Evolutionary conservation across 176 grass and related monocot species (phyloP), one percentile per base, ranked within the genome.

Genomic region (Aegilops tauschii): DNA sequence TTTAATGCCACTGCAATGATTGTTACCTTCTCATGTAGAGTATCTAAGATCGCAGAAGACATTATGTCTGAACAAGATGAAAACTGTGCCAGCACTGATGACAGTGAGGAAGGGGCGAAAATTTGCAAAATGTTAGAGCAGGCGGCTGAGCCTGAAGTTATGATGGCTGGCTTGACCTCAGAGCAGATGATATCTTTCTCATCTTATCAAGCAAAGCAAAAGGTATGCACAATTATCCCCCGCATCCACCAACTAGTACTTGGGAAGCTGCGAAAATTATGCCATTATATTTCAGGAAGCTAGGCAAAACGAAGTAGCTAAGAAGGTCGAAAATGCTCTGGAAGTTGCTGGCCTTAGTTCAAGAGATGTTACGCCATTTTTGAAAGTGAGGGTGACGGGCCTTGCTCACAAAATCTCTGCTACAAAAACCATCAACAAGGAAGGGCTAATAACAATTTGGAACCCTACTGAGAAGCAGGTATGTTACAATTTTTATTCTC

Each of bases 371-470:
- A 95, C 92, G 23, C 86, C 90, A 25, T 96, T 94, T 88, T 80
- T 98, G 88, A 98, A 94, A 96, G 86, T 96, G 30, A 95, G 88
- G 76, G 92, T 96, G 80, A 78, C 65, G 32, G 92, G 96, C 52
- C 85, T 98, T 91, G 65, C 59, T 16, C 66, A 85, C 64, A 94
- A 89, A 91, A 61, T 49, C 54, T 94, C 88, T 31, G 79, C 83
- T 76, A 83, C 86, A 72, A 94, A 91, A 65, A 16, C 28, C 31
- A 28, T 40, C 56, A 72, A 71, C 31, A 96, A 85, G 79, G 93
- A 94, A 80, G 93, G 93, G 68, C 42, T 96, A 74, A 77, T 96
- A 89, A 96, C 96, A 77, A 96, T 98, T 66, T 98, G 96, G 93
- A 94, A 91, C 49, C 96, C 93, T 86, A 96, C 90, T 25, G 93